Conservation (phyloP, 257 asterid genomes). For the Penstemon eatonii region DNA sequence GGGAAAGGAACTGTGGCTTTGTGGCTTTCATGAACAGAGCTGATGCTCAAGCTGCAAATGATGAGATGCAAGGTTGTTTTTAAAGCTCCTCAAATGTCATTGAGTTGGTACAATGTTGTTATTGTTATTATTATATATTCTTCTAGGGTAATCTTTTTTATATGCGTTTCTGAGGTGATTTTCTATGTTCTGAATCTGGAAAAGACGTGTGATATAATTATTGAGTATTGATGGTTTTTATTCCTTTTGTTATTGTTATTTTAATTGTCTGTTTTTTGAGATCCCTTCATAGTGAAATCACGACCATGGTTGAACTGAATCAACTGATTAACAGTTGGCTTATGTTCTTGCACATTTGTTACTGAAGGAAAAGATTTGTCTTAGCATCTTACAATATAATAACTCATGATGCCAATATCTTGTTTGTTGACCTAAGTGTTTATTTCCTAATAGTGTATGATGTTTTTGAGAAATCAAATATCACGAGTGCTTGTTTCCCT, state of each 20-base stretch:
- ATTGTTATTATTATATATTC: not conserved
- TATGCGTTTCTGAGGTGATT: not conserved
- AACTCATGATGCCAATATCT: constrained; percentile 17
- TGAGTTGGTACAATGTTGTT: not conserved
- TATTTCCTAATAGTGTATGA: not conserved
- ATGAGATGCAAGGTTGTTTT: constrained; percentile 89
- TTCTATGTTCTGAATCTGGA: not conserved
- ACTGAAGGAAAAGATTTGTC: constrained; percentile 6
- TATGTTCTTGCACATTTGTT: constrained; percentile 10
- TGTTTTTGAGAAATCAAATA: constrained; percentile 12
- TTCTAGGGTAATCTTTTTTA: not conserved
- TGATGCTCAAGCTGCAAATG: constrained; percentile 94
- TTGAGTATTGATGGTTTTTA: not conserved
- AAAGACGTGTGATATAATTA: not conserved
- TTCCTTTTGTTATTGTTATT: not conserved
- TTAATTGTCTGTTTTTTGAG: not conserved
- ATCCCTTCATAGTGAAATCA: not conserved
- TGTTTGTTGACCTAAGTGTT: not conserved
- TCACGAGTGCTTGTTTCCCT: not conserved
- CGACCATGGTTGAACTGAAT: not conserved
- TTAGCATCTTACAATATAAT: not conserved
- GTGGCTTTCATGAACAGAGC: constrained; percentile 95
- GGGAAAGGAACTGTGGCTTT: constrained; percentile 92
- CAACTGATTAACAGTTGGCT: not conserved
- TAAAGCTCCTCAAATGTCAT: constrained; percentile 9